phyloP scores from a whole-genome alignment of 352 stramenopile genomes.

The Globisporangium middletonii region DNA sequence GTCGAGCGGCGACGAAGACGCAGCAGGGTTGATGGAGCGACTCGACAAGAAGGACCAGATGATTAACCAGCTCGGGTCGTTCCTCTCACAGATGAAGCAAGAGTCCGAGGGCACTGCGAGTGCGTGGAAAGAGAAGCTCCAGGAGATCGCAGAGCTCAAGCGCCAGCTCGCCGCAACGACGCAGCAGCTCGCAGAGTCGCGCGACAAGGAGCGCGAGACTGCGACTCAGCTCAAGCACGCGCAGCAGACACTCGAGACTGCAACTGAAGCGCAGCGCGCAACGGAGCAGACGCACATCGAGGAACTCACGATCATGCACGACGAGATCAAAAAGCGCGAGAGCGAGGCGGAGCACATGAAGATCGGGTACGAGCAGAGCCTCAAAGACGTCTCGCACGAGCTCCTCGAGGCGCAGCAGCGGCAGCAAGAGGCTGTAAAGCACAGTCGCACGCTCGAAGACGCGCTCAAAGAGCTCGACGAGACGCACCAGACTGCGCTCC shows the following conservation, averaged over 20 bases:
- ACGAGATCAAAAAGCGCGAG: constrained; percentile 45
- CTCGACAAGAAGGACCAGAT: constrained; percentile 64
- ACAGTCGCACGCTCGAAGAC: constrained; percentile 14
- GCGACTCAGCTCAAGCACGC: constrained; percentile 26
- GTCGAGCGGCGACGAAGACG: constrained; percentile 9
- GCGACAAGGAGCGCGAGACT: constrained; percentile 29
- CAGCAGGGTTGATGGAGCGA: constrained; percentile 18
- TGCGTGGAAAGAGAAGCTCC: constrained; percentile 58
- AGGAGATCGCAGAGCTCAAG: constrained; percentile 46
- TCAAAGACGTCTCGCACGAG: constrained; percentile 24
- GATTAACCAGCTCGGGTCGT: constrained; percentile 55
- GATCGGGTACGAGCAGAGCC: constrained; percentile 26
- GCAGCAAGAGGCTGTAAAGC: constrained; percentile 14
- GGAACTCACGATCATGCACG: constrained; percentile 53
- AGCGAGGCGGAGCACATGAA: constrained; percentile 27
- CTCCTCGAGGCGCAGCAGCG: constrained; percentile 24
- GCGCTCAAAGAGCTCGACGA: constrained; percentile 16
- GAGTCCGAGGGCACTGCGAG: constrained; percentile 51
- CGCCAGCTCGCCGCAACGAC: constrained; percentile 23
- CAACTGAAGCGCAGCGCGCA: constrained; percentile 25
- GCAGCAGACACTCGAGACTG: constrained; percentile 28
- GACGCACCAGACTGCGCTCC: constrained; percentile 12
- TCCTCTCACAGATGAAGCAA: constrained; percentile 71
- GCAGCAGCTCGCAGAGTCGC: constrained; percentile 29
- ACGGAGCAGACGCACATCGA: constrained; percentile 32